Base-by-base conservation (phyloP, 1,139 yeast species). In the Lodderomyces margitis region DNA sequence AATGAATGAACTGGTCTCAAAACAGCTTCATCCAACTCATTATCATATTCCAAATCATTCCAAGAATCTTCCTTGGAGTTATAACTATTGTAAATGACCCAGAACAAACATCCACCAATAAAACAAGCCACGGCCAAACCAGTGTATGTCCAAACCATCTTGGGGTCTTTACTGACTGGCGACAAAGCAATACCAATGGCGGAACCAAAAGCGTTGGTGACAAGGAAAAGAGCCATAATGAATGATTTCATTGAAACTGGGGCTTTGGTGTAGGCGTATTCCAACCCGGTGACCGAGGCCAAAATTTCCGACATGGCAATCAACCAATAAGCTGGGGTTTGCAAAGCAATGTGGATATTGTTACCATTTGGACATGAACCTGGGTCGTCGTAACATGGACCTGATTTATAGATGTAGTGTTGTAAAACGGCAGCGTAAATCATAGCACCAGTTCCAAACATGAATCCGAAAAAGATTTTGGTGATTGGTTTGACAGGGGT, bases 371-470 rank as follows among this genome's bases (percentile, higher is more conserved):
- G 81, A 59, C 73, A 65, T 24, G 49, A 50, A 52, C 57, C 59
- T 35, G 94, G 91, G 42, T 56, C 51, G 47, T 81, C 78, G 53
- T 81, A 87, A 74, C 95, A 87, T 45, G 94, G 92, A 17, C 88
- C 88, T 6, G 86, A 70, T 38, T 65, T 59, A 67, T 88, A 88
- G 49, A 89, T 81, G 57, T 69, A 70, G 57, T 81, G 79, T 66
- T 89, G 96, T 50, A 87, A 74, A 34, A 86, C 81, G 12, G 95
- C 92, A 42, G 95, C 94, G 57, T 84, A 81, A 27, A 81, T 76
- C 82, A 86, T 84, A 32, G 95, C 76, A 34, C 74, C 55, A 5
- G 89, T 63, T 41, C 83, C 89, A 45, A 86, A 70, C 62, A 83
- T 62, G 68, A 88, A 88, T 10, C 97, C 96, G 50, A 72, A 69